Base-by-base conservation (phyloP, 331 rosid species). In the Malus hybrid region DNA sequence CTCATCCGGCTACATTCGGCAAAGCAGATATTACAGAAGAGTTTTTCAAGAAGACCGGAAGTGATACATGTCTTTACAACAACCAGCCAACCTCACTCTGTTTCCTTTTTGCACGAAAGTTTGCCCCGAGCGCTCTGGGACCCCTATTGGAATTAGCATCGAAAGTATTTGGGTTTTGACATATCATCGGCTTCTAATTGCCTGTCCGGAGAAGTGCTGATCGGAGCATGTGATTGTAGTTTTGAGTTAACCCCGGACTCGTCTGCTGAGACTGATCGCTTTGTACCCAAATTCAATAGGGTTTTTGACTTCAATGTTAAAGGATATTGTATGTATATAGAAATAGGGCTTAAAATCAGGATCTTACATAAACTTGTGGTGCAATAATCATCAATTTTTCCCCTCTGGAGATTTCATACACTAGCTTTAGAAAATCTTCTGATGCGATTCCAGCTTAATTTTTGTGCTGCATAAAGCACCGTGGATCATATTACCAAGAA, bases 1-100 rank as follows among this genome's bases (percentile, higher is more conserved):
- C 99, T 80, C 99, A 94, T 79, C 99, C 99, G 0, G 99, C 99
- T 73, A 94, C 97, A 4, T 94, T 90, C 11, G 99, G 99, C 52
- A 89, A 89, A 85, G 77, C 67, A 56, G 99, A 94, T 77, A 87
- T 92, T 66, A 90, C 83, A 31, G 91, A 89, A 70, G 96, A 85
- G 67, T 92, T 92, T 83, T 81, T 94, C 79, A 86, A 86, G 87
- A 92, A 79, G 82, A 83, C 79, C 84, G 81, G 80, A 55, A 77
- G 90, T 5, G 83, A 79, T 80, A 71, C 76, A 52, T 94, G 99
- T 71, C 87, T 88, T 70, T 92, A 94, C 86, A 92, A 94, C 80
- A 83, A 88, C 76, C 97, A 94, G 85, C 93, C 97, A 33, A 70
- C 93, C 52, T 78, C 88, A 12, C 93, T 90, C 16, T 94, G 97